These are phyloP conservation scores for Hypoxylon sp. DNA, from an alignment of 2,329 filamentous ascomycete genomes.

Conservation along the genomic window DNA sequence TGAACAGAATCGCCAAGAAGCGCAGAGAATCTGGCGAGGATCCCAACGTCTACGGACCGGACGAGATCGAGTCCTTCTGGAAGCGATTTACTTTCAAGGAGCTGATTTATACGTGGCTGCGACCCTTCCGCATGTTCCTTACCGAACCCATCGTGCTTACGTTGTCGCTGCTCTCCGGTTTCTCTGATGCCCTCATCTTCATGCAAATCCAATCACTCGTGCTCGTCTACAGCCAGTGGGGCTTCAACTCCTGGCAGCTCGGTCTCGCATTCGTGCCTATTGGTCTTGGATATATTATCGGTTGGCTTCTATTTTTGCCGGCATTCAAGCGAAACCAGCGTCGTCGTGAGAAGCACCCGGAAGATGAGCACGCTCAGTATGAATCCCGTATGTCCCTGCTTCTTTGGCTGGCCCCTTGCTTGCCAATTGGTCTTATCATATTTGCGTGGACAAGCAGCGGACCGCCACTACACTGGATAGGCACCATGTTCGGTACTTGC, in stretches of 20 bases:
- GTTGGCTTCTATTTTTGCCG: constrained; percentile 71
- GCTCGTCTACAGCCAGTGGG: constrained; percentile 73
- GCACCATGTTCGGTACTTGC: constrained; percentile 71
- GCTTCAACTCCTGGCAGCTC: constrained; percentile 63
- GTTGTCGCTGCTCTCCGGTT: constrained; percentile 73
- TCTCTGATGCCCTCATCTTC: constrained; percentile 77
- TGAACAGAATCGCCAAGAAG: constrained; percentile 84
- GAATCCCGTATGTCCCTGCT: constrained; percentile 73
- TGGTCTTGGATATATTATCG: constrained; percentile 69
- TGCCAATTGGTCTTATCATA: constrained; percentile 74
- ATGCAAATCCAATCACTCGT: constrained; percentile 75
- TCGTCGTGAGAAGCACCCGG: constrained; percentile 60
- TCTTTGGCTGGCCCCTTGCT: constrained; percentile 70
- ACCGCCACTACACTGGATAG: constrained; percentile 73
- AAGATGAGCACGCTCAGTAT: constrained; percentile 71
- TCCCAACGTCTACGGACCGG: constrained; percentile 78
- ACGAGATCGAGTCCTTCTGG: constrained; percentile 71
- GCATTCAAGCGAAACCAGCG: constrained; percentile 62
- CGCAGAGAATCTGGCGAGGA: constrained; percentile 73
- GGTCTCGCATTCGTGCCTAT: constrained; percentile 63
- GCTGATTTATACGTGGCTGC: constrained; percentile 67
- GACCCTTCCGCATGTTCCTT: constrained; percentile 75
- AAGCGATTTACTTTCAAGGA: constrained; percentile 59
- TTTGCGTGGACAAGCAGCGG: constrained; percentile 73
- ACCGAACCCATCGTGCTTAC: constrained; percentile 75